Conservation (phyloP, 1,139 yeast genomes). For the Fermentozyma sake region DNA sequence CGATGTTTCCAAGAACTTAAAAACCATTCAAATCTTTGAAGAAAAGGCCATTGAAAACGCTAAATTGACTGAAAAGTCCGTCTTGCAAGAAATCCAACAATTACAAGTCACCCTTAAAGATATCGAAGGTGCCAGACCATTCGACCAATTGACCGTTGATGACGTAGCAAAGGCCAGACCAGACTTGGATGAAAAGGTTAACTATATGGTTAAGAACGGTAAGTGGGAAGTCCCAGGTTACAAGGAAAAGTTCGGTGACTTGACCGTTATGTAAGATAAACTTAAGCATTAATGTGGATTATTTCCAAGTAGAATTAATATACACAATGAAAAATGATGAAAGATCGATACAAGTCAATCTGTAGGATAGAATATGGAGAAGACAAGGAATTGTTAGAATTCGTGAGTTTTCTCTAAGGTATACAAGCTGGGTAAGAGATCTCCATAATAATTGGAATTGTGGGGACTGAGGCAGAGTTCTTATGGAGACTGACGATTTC, state of each 20-base stretch:
- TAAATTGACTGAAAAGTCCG: conserved; percentile 85
- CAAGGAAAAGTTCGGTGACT: conserved; percentile 95
- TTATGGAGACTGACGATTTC: too few relatives aligned
- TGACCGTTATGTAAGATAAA: conserved; percentile 78
- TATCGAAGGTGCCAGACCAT: conserved; percentile 96
- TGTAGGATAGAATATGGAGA: too few relatives aligned
- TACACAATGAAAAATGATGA: too few relatives aligned
- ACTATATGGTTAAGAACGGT: conserved; percentile 93
- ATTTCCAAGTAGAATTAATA: too few relatives aligned
- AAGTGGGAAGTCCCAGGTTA: conserved; percentile 98
- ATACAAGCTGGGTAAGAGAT: too few relatives aligned
- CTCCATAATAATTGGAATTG: too few relatives aligned
- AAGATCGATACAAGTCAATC: too few relatives aligned
- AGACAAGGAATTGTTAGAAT: too few relatives aligned
- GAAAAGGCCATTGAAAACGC: conserved; percentile 96
- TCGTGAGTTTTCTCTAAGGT: too few relatives aligned
- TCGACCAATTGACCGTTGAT: conserved; percentile 92
- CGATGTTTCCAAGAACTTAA: conserved; percentile 85
- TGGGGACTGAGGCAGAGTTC: too few relatives aligned
- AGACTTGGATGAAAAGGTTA: conserved; percentile 93
- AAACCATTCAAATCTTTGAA: conserved; percentile 91
- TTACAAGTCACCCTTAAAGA: conserved; percentile 85
- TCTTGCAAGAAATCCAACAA: conserved; percentile 78
- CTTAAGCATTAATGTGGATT: too few relatives aligned
- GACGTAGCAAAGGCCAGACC: conserved; percentile 95